Base-by-base conservation (phyloP, 208 protist species). In the Leishmania mexicana region DNA sequence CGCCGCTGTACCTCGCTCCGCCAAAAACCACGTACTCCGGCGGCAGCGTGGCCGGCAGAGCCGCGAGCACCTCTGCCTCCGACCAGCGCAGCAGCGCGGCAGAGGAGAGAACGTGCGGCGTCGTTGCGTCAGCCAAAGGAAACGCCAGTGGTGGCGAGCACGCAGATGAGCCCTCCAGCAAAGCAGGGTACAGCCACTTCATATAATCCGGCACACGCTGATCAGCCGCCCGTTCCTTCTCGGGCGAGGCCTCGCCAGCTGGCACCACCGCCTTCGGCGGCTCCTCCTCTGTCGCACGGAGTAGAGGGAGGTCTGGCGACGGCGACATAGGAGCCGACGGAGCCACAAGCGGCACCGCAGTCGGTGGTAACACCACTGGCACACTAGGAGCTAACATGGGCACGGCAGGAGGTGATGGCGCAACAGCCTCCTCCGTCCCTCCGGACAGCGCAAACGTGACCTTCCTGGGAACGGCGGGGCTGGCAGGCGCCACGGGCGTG, bases 11-110 rank as follows among this genome's bases (percentile, higher is more conserved):
- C 78, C 88, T 87, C 35, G 92, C 94, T 3, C 94, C 94, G 51
- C 94, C 94, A 86, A 97, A 97, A 19, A 97, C 85, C 31, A 97
- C 78, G 79, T 90, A 95, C 51, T 87, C 86, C 3, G 92, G 94
- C 1, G 84, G 84, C 38, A 94, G 79, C 51, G 91, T 90, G 13
- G 76, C 42, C 53, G 92, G 90, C 47, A 89, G 77, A 57, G 73
- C 85, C 17, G 79, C 51, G 7, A 79, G 73, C 73, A 76, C 83
- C 21, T 86, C 87, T 73, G 75, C 78, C 45, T 87, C 57, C 31
- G 68, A 79, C 72, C 87, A 76, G 67, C 81, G 81, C 73, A 87
- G 51, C 28, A 88, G 72, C 58, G 40, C 28, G 51, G 80, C 75
- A 21, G 71, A 70, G 4, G 76, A 24, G 21, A 93, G 84, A 57